A percentile compares a stretch with the other conserved stretches of the same genome.
Evolutionary conservation across 345 rosid species (phyloP).

Genomic region (Lepidium aucheri): DNA sequence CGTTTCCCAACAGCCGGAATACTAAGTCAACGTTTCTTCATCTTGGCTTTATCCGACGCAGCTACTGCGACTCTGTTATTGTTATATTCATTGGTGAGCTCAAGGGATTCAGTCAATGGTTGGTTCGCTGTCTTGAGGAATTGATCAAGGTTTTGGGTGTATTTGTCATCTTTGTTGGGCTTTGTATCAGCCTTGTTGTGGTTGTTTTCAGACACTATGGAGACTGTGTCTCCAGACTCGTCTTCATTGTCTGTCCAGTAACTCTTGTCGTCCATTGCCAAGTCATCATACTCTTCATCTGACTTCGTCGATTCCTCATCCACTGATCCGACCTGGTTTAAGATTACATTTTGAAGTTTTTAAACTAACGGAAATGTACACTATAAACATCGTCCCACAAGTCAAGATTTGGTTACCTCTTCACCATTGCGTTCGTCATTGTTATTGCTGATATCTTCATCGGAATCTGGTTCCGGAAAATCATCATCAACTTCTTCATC

Average conservation of each 20-base stretch:
- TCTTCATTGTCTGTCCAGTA: constrained; percentile 51
- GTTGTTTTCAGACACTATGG: constrained; percentile 12
- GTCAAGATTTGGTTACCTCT: constrained; percentile 45
- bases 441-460: constrained; percentile 70
- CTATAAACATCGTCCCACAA: not conserved
- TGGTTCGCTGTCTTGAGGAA: constrained; percentile 42
- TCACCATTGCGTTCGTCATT: constrained; percentile 44
- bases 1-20: constrained; percentile 61
- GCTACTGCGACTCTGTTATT: constrained; percentile 13
- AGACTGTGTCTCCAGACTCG: constrained; percentile 32
- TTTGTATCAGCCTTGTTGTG: not conserved
- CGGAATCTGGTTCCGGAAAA: constrained; percentile 65
- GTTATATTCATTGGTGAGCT: constrained; percentile 17
- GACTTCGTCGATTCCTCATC: constrained; percentile 91
- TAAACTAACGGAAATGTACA: not conserved
- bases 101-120: constrained; percentile 38
- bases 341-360: not conserved
- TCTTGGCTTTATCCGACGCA: constrained; percentile 27
- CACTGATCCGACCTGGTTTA: constrained; percentile 71
- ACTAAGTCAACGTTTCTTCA: constrained; percentile 69
- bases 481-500: constrained; percentile 55
- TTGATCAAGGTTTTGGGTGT: constrained; percentile 45
- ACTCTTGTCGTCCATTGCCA: constrained; percentile 79
- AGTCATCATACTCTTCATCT: constrained; percentile 94
- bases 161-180: constrained; percentile 35